Evolutionary conservation across 768 basidiomycete genomes (phyloP).

Genomic region (Agaricus subrufescens): DNA sequence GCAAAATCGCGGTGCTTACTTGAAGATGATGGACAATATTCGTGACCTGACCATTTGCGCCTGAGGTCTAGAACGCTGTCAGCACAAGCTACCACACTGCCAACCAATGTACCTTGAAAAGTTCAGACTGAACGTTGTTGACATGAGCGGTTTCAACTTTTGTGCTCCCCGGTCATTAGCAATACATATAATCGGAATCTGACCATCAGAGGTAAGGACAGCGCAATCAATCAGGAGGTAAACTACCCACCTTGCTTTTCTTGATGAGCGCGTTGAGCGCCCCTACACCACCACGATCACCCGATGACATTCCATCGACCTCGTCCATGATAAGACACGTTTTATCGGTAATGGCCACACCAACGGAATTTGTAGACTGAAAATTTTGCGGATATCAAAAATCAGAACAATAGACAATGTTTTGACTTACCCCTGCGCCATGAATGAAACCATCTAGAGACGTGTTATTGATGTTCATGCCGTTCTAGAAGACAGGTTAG

Average conservation of each 20-base stretch:
- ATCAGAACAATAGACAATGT: not conserved
- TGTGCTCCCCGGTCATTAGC: constrained; percentile 86
- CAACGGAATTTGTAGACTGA: constrained; percentile 57
- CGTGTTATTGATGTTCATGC: constrained; percentile 85
- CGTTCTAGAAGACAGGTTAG: constrained; percentile 46
- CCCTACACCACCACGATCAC: constrained; percentile 94
- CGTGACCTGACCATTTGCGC: constrained; percentile 76
- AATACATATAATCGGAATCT: constrained; percentile 98
- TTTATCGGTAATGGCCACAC: constrained; percentile 70
- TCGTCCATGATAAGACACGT: constrained; percentile 98
- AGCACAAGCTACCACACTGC: not conserved
- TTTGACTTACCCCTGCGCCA: constrained; percentile 41
- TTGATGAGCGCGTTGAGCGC: constrained; percentile 89
- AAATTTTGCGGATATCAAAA: not conserved
- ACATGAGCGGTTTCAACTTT: constrained; percentile 83
- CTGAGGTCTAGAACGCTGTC: constrained; percentile 54
- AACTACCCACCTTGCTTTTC: constrained; percentile 69
- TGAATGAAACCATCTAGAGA: constrained; percentile 85
- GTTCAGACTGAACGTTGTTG: constrained; percentile 66
- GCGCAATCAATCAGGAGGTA: not conserved
- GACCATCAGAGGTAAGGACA: not conserved
- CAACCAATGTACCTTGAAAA: constrained; percentile 64
- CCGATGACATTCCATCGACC: constrained; percentile 98
- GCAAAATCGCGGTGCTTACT: constrained; percentile 42
- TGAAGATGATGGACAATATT: constrained; percentile 83